Evolutionary conservation across 441 rosid species (phyloP).

Genomic region (Geranium incanum): DNA sequence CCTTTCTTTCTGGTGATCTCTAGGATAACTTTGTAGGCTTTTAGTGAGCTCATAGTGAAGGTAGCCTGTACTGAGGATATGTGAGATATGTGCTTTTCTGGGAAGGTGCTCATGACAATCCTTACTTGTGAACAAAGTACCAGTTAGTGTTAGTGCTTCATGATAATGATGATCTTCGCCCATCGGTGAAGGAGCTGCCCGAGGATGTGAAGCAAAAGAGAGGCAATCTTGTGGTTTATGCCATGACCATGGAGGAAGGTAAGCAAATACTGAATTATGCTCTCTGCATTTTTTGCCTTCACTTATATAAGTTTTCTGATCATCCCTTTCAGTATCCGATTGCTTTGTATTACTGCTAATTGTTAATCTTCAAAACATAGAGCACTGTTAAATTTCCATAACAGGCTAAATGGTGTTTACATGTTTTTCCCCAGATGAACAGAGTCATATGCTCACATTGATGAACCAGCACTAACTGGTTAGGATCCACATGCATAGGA

Average conservation of each 20-base stretch:
- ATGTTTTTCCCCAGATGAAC: not conserved
- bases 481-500: conserved; percentile 15
- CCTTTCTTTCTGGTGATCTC: not conserved
- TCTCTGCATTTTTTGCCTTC: no score
- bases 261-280: no score
- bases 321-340: no score
- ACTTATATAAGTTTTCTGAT: not conserved
- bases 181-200: conserved; percentile 11
- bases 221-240: conserved; percentile 26
- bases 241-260: conserved; percentile 9
- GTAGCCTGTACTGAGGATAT: not conserved
- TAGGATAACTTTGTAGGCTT: not conserved
- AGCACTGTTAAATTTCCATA: not conserved
- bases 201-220: conserved; percentile 23
- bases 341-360: not conserved
- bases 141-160: not conserved
- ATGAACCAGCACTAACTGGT: not conserved
- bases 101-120: no score
- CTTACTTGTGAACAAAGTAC: no score
- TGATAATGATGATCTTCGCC: conserved; percentile 1
- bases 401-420: not conserved
- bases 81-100: no score
- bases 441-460: not conserved
- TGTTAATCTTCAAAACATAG: not conserved
- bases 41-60: no score